Evolutionary conservation across 345 rosid genomes (phyloP), one percentile per base, ranked within the genome.

Genomic region (Abelmoschus esculentus): DNA sequence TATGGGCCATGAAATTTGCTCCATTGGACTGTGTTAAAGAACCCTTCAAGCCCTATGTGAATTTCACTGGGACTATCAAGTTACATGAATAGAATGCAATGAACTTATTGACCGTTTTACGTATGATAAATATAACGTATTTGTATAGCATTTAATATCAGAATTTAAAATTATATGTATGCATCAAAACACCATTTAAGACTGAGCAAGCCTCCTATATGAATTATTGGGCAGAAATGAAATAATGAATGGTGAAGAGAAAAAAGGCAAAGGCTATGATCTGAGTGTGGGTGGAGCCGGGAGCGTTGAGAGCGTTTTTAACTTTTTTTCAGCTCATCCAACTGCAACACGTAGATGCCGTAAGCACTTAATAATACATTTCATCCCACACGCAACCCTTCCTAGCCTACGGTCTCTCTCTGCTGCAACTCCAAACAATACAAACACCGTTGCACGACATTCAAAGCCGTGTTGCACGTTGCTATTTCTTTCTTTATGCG

Each of bases 381-480:
- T 22, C 60, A 56, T 22, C 32, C 60, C 52, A 63, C 60, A 56
- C 60, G 60, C 60, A 56, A 56, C 32, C 59, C 7, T 29, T 26
- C 26, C 26, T 18, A 12, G 11, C 26, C 26, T 7, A 11, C 57
- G 26, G 22, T 56, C 32, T 3, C 57, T 56, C 59, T 22, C 59
- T 22, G 58, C 58, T 54, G 58, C 58, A 54, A 19, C 29, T 22
- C 15, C 60, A 56, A 56, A 56, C 31, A 56, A 56, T 3, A 17
- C 26, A 29, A 4, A 56, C 60, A 56, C n/a, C 60, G 60, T 22
- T 56, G 60, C 60, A 56, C 60, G 32, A 22, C 32, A 19, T 19
- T 55, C 59, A 55, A 55, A 55, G 31, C 59, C 54, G 54, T 73
- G 72, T 72, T 82, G 7, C 58, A 3, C 56, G 7, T 52, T 5